Percentiles rank a stretch among this genome's conserved stretches.
phyloP scores from a whole-genome alignment of 2,329 filamentous ascomycete species.

The Trichophyton mentagrophytes region DNA sequence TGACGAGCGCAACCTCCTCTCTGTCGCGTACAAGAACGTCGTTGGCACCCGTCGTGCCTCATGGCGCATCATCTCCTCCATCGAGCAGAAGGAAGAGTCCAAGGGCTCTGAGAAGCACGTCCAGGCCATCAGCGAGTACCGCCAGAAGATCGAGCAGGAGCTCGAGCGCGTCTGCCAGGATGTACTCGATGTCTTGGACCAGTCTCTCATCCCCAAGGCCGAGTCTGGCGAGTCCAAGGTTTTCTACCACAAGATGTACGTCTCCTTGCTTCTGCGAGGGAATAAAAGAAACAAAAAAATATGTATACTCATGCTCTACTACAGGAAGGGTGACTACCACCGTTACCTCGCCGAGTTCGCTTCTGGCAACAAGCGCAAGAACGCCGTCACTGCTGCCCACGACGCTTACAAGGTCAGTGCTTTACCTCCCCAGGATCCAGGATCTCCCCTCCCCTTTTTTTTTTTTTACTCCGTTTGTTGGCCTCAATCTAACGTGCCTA shows the following conservation, averaged over 20 bases:
- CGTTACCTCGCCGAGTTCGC: conserved; percentile 91
- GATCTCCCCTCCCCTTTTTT: not conserved
- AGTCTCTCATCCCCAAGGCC: conserved; percentile 88
- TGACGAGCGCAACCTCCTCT: conserved; percentile 78
- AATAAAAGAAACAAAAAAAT: conserved; percentile 7
- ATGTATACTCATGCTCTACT: conserved; percentile 9
- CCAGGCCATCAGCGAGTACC: conserved; percentile 86
- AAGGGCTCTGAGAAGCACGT: conserved; percentile 97
- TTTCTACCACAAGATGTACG: conserved; percentile 99
- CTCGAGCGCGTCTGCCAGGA: conserved; percentile 97
- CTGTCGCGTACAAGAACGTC: conserved; percentile 99
- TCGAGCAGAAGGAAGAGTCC: conserved; percentile 99
- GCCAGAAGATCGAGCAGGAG: conserved; percentile 94
- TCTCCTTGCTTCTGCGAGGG: conserved; percentile 16
- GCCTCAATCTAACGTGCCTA: conserved; percentile 25
- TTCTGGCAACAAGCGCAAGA: conserved; percentile 82
- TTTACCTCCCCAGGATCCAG: not conserved
- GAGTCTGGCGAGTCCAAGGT: conserved; percentile 98
- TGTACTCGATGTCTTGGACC: conserved; percentile 86
- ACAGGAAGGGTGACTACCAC: conserved; percentile 94
- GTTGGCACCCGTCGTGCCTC: conserved; percentile 95
- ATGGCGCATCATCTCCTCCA: conserved; percentile 98
- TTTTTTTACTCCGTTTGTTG: not conserved
- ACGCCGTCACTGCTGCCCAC: conserved; percentile 71
- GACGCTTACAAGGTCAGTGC: conserved; percentile 85